Conservation (phyloP, 495 filamentous ascomycete genomes). For the Daldinia loculata region DNA sequence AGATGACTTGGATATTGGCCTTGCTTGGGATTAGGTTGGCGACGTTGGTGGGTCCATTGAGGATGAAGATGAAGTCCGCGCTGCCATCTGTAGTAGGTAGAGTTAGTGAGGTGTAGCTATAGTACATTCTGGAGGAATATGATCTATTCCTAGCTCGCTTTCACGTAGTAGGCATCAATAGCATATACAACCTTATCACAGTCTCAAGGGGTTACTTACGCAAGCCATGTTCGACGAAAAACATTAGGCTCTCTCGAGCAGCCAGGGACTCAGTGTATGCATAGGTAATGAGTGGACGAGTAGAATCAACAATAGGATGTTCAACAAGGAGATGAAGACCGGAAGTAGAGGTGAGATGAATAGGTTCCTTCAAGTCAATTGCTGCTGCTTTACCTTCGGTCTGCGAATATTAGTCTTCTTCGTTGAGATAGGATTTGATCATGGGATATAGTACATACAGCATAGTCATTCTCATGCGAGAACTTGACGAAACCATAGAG, state of each 20-base stretch:
- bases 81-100: constrained; percentile 20
- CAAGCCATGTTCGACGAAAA: constrained; percentile 45
- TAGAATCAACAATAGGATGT: not conserved
- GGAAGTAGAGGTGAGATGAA: not conserved
- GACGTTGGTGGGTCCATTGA: constrained; percentile 45
- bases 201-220: constrained; percentile 19
- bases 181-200: too few species aligned
- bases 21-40: constrained; percentile 33
- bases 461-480: constrained; percentile 11
- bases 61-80: constrained; percentile 53
- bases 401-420: constrained; percentile 15
- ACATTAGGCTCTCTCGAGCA: constrained; percentile 44
- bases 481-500: constrained; percentile 32
- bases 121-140: not conserved
- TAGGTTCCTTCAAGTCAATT: not conserved
- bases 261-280: constrained; percentile 42
- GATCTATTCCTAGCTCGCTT: not conserved
- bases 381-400: not conserved
- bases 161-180: not conserved
- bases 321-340: not conserved
- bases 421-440: not conserved
- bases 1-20: constrained; percentile 43
- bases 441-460: constrained; percentile 5
- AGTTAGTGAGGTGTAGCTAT: not conserved
- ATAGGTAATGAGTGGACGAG: constrained; percentile 42